These are phyloP conservation scores for Stemphylium beticola DNA, from an alignment of 2,329 filamentous ascomycete species.

Conservation along the genomic window DNA sequence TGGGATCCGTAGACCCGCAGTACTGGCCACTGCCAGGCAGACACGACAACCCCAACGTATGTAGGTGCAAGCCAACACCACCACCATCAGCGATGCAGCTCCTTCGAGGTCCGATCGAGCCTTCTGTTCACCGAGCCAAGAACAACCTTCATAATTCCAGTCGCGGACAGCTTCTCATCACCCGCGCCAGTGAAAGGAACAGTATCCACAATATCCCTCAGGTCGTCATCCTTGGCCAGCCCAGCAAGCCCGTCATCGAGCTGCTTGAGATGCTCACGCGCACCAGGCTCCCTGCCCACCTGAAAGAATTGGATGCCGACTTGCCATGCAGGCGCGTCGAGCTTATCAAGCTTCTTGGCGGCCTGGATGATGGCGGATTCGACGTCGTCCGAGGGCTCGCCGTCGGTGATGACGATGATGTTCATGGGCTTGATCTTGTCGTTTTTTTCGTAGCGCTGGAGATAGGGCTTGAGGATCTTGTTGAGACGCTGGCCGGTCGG, in stretches of 20 bases:
- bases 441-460: conserved; percentile 60
- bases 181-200: conserved; percentile 70
- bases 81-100: conserved; percentile 33
- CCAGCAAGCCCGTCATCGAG: conserved; percentile 76
- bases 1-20: background rate
- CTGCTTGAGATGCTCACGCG: conserved; percentile 68
- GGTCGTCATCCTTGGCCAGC: conserved; percentile 57
- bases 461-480: conserved; percentile 75
- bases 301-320: conserved; percentile 96
- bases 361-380: conserved; percentile 68
- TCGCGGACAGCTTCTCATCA: conserved; percentile 64
- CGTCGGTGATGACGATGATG: conserved; percentile 92
- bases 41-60: background rate
- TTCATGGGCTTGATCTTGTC: conserved; percentile 77
- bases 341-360: conserved; percentile 72
- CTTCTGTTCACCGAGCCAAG: conserved; percentile 76
- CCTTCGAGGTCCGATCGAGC: conserved; percentile 59
- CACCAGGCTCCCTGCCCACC: conserved; percentile 75
- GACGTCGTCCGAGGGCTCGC: conserved; percentile 78
- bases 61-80: background rate
- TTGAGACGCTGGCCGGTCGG: conserved; percentile 76
- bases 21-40: background rate
- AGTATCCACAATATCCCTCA: conserved; percentile 92
- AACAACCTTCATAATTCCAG: conserved; percentile 78
- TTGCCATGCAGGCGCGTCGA: conserved; percentile 78